A percentile compares a stretch with the other conserved stretches of the same genome.
These are phyloP conservation scores for Cornus kousa DNA, from an alignment of 148 eudicot genomes.

Conservation along the genomic window DNA sequence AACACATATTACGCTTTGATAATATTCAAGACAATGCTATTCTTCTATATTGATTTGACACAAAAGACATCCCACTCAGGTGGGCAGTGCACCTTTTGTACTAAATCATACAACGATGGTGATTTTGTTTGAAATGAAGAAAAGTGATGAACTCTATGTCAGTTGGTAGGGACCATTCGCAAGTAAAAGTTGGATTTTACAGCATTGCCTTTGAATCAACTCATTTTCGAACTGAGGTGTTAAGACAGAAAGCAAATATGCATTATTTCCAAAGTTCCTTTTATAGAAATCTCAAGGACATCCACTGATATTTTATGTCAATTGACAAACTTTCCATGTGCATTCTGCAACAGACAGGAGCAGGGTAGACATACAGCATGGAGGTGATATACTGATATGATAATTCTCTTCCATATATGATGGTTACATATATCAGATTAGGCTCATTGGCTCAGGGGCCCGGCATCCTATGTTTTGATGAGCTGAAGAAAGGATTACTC, in stretches of 20 bases:
- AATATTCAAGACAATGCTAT: not conserved
- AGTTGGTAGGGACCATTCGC: not conserved
- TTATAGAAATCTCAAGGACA: not conserved
- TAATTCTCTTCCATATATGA: not conserved
- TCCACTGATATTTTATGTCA: not conserved
- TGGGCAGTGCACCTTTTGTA: not conserved
- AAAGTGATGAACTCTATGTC: not conserved
- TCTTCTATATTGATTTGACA: not conserved
- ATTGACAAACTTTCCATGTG: constrained; percentile 11
- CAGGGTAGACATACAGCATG: constrained; percentile 94
- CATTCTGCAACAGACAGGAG: constrained; percentile 70
- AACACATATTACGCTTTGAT: not conserved
- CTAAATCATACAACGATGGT: not conserved
- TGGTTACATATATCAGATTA: not conserved
- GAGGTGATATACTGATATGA: constrained; percentile 53
- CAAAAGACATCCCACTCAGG: not conserved
- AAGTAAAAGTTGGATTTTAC: not conserved
- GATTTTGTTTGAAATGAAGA: not conserved
- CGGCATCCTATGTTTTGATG: constrained; percentile 52
- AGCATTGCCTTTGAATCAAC: not conserved
- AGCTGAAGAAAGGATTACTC: constrained; percentile 66
- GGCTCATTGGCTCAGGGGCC: constrained; percentile 58
- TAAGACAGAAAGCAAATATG: not conserved
- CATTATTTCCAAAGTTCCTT: not conserved
- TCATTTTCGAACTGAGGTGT: too few relatives aligned